Base-by-base conservation (phyloP, 2,329 filamentous ascomycete genomes). In the Trichophyton benhamiae region DNA sequence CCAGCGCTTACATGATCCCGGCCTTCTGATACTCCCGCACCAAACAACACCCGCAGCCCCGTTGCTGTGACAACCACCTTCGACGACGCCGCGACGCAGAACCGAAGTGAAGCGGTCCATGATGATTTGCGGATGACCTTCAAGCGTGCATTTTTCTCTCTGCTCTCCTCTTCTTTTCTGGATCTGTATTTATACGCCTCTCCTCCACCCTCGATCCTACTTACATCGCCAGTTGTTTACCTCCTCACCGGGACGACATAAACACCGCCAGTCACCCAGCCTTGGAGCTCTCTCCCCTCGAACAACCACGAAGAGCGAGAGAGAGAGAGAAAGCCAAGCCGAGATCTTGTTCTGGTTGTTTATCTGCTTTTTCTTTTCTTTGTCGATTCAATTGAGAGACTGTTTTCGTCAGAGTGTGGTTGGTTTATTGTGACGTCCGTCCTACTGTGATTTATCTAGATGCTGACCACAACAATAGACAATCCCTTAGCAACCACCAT, bases 41-140 rank as follows among this genome's bases (percentile, higher is more conserved):
- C 25, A 25, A 30, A 55, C 27, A 17, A n/a, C 30, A 3, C 25
- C 4, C 20, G 55, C 57, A 15, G 13, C n/a, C 7, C 57, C 15
- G 57, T 58, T 58, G 57, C 57, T 36, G 36, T 58, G 57, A 58
- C 57, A 58, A 58, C 57, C 17, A 27, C n/a, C 57, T 11, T 58
- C 57, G 57, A 58, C 41, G 57, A 7, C 57, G 41, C 57, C 36
- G 57, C 36, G 36, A 42, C 57, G 41, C 57, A 55, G 52, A 15
- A 55, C 52, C 52, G 52, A 55, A 55, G 52, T 55, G 52, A 55
- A 55, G 52, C 52, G 52, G 52, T 33, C 52, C 27, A 55, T 20
- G 52, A 27, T 55, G 52, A 55, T 55, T 55, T 55, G 52, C 13
- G 52, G 52, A 55, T 15, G 52, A 30, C 27, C 27, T 20, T 55